Percentiles rank a stretch among this genome's conserved stretches.
These are phyloP conservation scores for Saccharomycopsis olivae DNA, from an alignment of 805 yeast species.

Conservation along the genomic window DNA sequence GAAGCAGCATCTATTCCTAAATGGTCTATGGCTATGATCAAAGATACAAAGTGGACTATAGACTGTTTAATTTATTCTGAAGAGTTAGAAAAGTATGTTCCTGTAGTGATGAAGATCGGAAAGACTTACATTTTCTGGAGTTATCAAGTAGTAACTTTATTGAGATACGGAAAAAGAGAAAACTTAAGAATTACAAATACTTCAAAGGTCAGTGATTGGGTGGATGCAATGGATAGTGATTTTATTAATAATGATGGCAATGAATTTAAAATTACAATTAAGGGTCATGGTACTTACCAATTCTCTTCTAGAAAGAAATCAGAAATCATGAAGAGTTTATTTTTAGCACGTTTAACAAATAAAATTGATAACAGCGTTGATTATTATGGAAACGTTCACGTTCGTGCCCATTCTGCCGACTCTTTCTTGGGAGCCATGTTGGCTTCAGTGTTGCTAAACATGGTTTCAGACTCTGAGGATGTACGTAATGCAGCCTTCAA, in stretches of 20 bases:
- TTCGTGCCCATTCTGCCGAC: constrained; percentile 3
- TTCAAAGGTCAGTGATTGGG: constrained; percentile 9
- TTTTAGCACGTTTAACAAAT: constrained; percentile 10
- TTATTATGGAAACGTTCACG: background rate
- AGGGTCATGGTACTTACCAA: constrained; percentile 5
- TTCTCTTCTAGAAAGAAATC: constrained; percentile 11
- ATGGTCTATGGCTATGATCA: constrained; percentile 30
- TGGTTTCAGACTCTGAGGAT: constrained; percentile 21
- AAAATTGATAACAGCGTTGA: background rate
- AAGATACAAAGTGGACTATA: constrained; percentile 29
- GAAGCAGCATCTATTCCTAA: constrained; percentile 35
- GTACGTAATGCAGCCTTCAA: constrained; percentile 20
- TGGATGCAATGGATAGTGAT: constrained; percentile 7
- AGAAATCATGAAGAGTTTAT: constrained; percentile 9
- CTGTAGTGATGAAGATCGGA: constrained; percentile 60
- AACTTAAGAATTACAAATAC: constrained; percentile 21
- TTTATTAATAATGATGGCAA: constrained; percentile 10
- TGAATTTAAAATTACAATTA: constrained; percentile 11
- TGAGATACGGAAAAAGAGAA: constrained; percentile 27
- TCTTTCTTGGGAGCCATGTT: constrained; percentile 15
- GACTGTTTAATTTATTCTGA: constrained; percentile 44
- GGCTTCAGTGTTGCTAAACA: constrained; percentile 11
- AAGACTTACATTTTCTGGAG: constrained; percentile 24
- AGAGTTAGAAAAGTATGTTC: constrained; percentile 38
- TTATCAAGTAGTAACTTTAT: constrained; percentile 1